These are phyloP conservation scores for Uncinocarpus reesii DNA, from an alignment of 2,329 filamentous ascomycete genomes.

Conservation along the genomic window DNA sequence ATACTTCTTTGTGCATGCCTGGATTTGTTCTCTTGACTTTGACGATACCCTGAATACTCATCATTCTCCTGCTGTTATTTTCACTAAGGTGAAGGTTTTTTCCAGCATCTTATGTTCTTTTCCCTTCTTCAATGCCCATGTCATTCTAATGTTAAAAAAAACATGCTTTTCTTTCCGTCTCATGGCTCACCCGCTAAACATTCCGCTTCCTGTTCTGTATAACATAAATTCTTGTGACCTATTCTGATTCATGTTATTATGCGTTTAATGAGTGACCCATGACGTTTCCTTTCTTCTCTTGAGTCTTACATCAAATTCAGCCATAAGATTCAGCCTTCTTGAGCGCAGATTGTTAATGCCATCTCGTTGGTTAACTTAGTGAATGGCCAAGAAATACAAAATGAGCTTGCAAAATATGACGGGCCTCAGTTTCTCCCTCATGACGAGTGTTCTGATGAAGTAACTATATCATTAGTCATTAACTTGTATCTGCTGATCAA, in stretches of 20 bases:
- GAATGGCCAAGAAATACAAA: not conserved
- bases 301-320: no score
- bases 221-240: constrained; percentile 4
- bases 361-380: no score
- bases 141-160: constrained; percentile 9
- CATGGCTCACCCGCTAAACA: not conserved
- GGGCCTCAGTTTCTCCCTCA: no score
- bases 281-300: constrained; percentile 6
- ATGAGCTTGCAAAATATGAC: not conserved
- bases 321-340: not conserved
- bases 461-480: not conserved
- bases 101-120: constrained; percentile 1
- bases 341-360: no score
- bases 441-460: no score
- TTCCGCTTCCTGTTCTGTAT: constrained; percentile 4
- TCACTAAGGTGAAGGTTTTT: not conserved
- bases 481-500: not conserved
- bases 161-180: not conserved
- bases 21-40: not conserved
- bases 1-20: constrained; percentile 2
- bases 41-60: constrained; percentile 11
- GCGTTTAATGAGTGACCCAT: constrained; percentile 6
- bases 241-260: not conserved
- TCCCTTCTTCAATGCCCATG: constrained; percentile 6
- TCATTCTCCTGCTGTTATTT: not conserved